A percentile compares a stretch with the other conserved stretches of the same genome.
Evolutionary conservation across 345 rosid species (phyloP).

Genomic region (Citrus trifoliata): DNA sequence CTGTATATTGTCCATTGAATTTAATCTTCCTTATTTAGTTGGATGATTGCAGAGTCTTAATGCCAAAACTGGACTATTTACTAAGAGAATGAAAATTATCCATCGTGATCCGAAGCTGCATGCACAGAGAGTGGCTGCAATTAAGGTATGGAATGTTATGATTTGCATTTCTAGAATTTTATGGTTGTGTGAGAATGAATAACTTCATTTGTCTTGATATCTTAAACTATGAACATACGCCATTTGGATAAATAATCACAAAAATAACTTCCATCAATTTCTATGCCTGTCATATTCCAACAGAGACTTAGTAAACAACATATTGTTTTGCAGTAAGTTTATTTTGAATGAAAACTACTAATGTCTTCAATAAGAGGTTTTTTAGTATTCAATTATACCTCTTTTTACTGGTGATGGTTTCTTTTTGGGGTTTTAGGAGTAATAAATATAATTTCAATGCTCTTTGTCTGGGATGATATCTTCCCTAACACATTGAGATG

Average conservation of each 20-base stretch:
- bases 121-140: conserved; percentile 90
- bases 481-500: not conserved
- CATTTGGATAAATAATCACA: not conserved
- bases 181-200: not conserved
- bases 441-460: not conserved
- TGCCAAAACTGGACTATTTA: conserved; percentile 91
- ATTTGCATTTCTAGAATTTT: not conserved
- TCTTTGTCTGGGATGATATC: not conserved
- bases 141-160: conserved; percentile 51
- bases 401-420: not conserved
- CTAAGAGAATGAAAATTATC: conserved; percentile 86
- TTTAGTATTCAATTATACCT: not conserved
- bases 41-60: conserved; percentile 77
- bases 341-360: not conserved
- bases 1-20: conserved; percentile 4
- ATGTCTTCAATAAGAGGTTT: not conserved
- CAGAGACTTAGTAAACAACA: not conserved
- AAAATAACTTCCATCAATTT: not conserved
- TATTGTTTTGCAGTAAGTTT: not conserved
- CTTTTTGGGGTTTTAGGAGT: not conserved
- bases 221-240: not conserved
- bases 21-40: conserved; percentile 47
- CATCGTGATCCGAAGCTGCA: conserved; percentile 79
- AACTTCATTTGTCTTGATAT: not conserved
- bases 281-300: not conserved